Base-by-base conservation (phyloP, 192 early-diverging fungal species). In the Coemansia sp. region DNA sequence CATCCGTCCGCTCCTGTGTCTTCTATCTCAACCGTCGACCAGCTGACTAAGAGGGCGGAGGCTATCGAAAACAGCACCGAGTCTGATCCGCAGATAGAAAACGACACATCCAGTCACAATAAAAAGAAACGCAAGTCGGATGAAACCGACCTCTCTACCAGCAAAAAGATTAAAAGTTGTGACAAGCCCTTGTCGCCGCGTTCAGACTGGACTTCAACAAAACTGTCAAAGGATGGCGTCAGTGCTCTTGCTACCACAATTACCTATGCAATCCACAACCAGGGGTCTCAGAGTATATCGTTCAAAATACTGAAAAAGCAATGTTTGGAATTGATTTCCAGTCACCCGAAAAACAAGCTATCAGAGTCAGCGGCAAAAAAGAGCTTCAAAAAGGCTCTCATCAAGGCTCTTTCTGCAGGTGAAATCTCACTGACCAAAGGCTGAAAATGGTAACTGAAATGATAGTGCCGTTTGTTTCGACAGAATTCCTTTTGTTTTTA, bases 11-110 rank as follows among this genome's bases (percentile, higher is more conserved):
- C 48, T 5, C 18, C 43, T 37, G 40, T 9, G n/a, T 15, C 55
- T 15, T 43, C 68, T 11, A 69, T 55, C 37, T 79, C 76, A 19
- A 79, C 77, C 5, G 74, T 79, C 18, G 77, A 73, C 47, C 77
- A 76, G 62, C 66, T 84, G 13, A 69, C 65, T 11, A 68, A 67
- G 12, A 75, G 61, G 58, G 70, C 71, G n/a, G 37, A 68, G 47
- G 48, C 65, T 55, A 47, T 74, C 21, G 55, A 67, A 26, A 16
- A 26, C 10, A 11, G 63, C 26, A 41, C 41, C 2, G 46, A 57
- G 21, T 41, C 16, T n/a, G 32, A 40, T 13, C n/a, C n/a, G n/a
- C n/a, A n/a, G n/a, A n/a, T n/a, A n/a, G n/a, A n/a, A n/a, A 43
- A 15, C 47, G 41, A 61, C 7, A 11, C 16, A 18, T 6, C 48